These are phyloP conservation scores for Paraleonurus japonicus DNA, from an alignment of 257 asterid species.

Conservation along the genomic window DNA sequence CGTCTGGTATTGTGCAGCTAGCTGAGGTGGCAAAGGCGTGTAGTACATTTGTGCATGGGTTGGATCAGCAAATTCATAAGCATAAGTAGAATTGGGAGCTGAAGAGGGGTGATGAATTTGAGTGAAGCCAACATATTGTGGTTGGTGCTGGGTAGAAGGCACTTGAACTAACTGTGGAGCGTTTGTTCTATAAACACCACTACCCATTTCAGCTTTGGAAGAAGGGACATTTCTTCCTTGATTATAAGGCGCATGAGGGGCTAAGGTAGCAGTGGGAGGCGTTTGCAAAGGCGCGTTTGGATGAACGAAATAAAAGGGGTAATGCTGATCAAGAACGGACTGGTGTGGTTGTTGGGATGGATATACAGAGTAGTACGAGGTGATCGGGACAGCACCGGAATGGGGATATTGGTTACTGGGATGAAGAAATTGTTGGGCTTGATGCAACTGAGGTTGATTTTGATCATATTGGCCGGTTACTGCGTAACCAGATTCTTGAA, in stretches of 20 bases:
- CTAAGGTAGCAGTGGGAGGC: slow-evolving; percentile 31
- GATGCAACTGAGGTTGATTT: slow-evolving; percentile 56
- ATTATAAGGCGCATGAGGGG: slow-evolving; percentile 38
- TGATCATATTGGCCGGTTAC: slow-evolving; percentile 56
- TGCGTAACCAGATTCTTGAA: slow-evolving; percentile 50
- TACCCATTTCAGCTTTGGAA: slow-evolving; percentile 50
- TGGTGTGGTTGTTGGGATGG: slow-evolving; percentile 62
- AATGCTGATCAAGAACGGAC: slow-evolving; percentile 53
- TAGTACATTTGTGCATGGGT: slow-evolving; percentile 60
- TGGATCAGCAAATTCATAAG: slow-evolving; percentile 61
- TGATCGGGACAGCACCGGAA: slow-evolving; percentile 47
- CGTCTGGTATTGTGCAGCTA: slow-evolving; percentile 68
- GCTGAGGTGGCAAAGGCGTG: slow-evolving; percentile 55
- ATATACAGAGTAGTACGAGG: slow-evolving; percentile 56
- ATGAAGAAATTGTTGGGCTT: slow-evolving; percentile 58
- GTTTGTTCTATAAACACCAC: slow-evolving; percentile 47
- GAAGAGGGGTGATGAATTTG: slow-evolving; percentile 64
- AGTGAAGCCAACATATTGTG: slow-evolving; percentile 54
- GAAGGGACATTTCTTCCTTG: slow-evolving; percentile 44
- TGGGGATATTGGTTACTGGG: slow-evolving; percentile 51
- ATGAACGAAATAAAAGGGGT: slow-evolving; percentile 56
- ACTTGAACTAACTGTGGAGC: slow-evolving; percentile 58
- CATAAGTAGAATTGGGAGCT: slow-evolving; percentile 44
- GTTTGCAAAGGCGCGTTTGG: slow-evolving; percentile 46
- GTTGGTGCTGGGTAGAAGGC: slow-evolving; percentile 46